Conservation (phyloP, 768 basidiomycete species). For the Lactifluus subvellereus region DNA sequence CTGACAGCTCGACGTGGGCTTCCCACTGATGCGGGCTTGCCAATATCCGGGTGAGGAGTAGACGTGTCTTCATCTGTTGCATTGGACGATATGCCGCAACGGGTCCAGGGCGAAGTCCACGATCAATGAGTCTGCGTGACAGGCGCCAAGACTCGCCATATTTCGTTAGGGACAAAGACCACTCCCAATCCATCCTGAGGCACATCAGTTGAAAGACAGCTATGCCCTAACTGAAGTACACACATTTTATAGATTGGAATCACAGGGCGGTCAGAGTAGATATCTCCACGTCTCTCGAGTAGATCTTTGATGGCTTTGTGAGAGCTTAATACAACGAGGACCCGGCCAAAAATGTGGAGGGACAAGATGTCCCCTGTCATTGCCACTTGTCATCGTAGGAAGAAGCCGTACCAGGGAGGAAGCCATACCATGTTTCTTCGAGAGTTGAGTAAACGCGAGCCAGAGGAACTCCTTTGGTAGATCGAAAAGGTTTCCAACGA, state of each 20-base stretch:
- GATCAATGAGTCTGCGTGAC: neutral
- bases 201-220: neutral
- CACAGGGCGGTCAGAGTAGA: conserved; percentile 11
- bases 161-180: neutral
- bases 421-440: conserved; percentile 8
- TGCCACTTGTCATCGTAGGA: neutral
- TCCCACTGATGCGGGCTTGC: neutral
- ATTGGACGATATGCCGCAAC: neutral
- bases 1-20: neutral
- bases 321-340: conserved; percentile 8
- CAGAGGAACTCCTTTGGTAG: conserved; percentile 9
- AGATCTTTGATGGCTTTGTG: conserved; percentile 1
- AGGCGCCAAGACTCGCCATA: neutral
- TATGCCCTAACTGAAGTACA: too few species aligned
- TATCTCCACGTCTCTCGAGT: conserved; percentile 1
- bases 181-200: neutral
- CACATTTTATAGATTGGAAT: conserved; percentile 4
- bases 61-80: neutral
- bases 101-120: neutral
- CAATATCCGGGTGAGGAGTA: neutral
- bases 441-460: neutral
- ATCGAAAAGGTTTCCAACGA: conserved; percentile 13
- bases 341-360: neutral
- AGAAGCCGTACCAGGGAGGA: neutral
- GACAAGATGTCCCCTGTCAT: conserved; percentile 4